phyloP scores from a whole-genome alignment of 2,329 filamentous ascomycete genomes.

The Chaetomium globosum region DNA sequence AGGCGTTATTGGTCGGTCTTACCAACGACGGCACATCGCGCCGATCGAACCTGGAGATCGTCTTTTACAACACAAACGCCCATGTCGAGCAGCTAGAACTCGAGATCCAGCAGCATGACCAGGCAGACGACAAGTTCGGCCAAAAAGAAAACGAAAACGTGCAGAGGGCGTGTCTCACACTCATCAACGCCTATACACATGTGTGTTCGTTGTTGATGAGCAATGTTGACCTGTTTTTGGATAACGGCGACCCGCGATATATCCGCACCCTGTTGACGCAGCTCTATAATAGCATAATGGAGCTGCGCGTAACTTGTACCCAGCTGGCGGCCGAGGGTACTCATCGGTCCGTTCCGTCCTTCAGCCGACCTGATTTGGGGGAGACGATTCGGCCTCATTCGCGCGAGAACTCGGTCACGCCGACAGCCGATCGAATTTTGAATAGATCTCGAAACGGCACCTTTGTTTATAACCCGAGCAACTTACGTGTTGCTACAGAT shows the following conservation, averaged over 20 bases:
- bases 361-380: conserved; percentile 40
- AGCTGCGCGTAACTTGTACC: conserved; percentile 60
- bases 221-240: conserved; percentile 66
- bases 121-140: conserved; percentile 52
- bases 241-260: conserved; percentile 67
- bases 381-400: conserved; percentile 56
- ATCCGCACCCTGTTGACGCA: conserved; percentile 66
- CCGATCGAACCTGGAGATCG: conserved; percentile 65
- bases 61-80: conserved; percentile 68
- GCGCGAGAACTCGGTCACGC: conserved; percentile 57
- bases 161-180: conserved; percentile 63
- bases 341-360: conserved; percentile 36
- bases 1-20: conserved; percentile 65
- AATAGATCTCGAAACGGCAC: conserved; percentile 45
- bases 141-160: conserved; percentile 64
- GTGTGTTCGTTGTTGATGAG: conserved; percentile 63
- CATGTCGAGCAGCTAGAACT: conserved; percentile 68
- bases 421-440: conserved; percentile 54
- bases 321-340: conserved; percentile 39
- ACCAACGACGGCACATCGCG: conserved; percentile 63
- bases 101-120: conserved; percentile 65
- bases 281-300: conserved; percentile 69
- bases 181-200: conserved; percentile 67
- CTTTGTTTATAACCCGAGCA: conserved; percentile 54
- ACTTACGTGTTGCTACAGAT: conserved; percentile 61